Evolutionary conservation across 495 filamentous ascomycete genomes (phyloP).

Genomic region (Evernia prunastri): DNA sequence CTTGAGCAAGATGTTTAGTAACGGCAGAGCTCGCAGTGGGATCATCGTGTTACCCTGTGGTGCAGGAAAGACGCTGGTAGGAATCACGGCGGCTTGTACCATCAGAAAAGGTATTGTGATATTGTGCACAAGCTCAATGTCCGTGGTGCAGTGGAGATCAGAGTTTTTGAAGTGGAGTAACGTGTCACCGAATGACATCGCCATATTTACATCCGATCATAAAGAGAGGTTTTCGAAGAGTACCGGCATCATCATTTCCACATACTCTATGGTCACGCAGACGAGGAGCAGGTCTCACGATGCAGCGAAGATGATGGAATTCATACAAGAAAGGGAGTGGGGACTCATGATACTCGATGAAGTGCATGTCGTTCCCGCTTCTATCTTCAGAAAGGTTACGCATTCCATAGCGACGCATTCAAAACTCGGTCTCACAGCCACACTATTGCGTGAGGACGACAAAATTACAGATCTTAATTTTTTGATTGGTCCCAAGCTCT

Average conservation of each 20-base stretch:
- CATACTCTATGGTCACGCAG: slow-evolving; percentile 96
- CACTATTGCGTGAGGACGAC: slow-evolving; percentile 91
- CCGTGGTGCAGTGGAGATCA: slow-evolving; percentile 91
- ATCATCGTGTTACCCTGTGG: slow-evolving; percentile 97
- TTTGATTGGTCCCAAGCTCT: slow-evolving; percentile 93
- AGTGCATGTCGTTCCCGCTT: slow-evolving; percentile 94
- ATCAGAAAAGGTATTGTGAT: slow-evolving; percentile 95
- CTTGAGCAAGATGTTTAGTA: slow-evolving; percentile 98
- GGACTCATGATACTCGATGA: slow-evolving; percentile 97
- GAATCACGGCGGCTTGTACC: slow-evolving; percentile 93
- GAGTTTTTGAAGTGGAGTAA: slow-evolving; percentile 98
- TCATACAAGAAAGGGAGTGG: slow-evolving; percentile 87
- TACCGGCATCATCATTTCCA: slow-evolving; percentile 93
- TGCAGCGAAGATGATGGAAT: slow-evolving; percentile 96
- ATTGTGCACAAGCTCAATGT: slow-evolving; percentile 95
- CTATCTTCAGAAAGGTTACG: slow-evolving; percentile 91
- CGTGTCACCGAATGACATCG: slow-evolving; percentile 86
- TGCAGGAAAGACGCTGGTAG: slow-evolving; percentile 93
- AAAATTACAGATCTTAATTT: slow-evolving; percentile 98
- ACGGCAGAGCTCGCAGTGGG: slow-evolving; percentile 90
- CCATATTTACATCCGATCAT: slow-evolving; percentile 89
- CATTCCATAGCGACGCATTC: slow-evolving; percentile 86
- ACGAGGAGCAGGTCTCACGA: slow-evolving; percentile 81
- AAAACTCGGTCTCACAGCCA: slow-evolving; percentile 95
- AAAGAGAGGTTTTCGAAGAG: slow-evolving; percentile 85